Percentiles rank a stretch among this genome's conserved stretches.
Conservation (phyloP, 2,329 filamentous ascomycete species). For the Sarocladium oryzae region DNA sequence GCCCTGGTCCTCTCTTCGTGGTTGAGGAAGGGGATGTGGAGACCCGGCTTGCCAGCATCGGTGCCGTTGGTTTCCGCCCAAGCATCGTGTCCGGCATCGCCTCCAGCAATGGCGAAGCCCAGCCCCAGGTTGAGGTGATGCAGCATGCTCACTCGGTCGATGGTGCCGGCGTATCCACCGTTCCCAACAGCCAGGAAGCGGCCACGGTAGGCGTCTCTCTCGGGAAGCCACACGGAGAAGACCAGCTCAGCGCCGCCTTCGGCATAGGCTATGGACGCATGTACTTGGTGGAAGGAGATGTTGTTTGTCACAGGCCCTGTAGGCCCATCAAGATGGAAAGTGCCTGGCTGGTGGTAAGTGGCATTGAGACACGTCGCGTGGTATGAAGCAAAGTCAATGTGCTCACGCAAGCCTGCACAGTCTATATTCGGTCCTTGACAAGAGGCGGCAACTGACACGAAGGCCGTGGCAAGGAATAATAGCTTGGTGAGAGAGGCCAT, state of each 20-base stretch:
- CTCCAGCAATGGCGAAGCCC: slow-evolving; percentile 3
- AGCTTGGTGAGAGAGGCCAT: background rate
- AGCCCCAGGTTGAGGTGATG: background rate
- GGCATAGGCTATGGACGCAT: background rate
- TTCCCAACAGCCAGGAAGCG: slow-evolving; percentile 7
- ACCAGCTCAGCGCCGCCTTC: background rate
- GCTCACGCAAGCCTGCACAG: background rate
- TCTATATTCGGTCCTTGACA: background rate
- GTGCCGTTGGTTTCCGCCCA: background rate
- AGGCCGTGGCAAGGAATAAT: background rate
- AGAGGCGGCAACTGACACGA: background rate
- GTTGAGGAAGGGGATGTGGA: slow-evolving; percentile 6
- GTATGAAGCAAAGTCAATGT: background rate
- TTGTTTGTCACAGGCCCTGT: background rate
- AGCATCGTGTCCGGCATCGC: slow-evolving; percentile 4
- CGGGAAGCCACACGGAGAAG: slow-evolving; percentile 3
- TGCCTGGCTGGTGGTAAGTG: background rate
- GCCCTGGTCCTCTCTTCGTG: background rate
- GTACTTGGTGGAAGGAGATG: background rate
- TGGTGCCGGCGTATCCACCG: background rate
- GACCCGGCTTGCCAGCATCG: background rate
- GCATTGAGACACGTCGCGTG: slow-evolving; percentile 1
- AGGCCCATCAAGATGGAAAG: background rate
- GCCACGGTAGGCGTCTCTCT: background rate
- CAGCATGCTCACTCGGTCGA: slow-evolving; percentile 1